phyloP scores from a whole-genome alignment of 2,329 filamentous ascomycete species.

The Pseudogymnoascus sp. region DNA sequence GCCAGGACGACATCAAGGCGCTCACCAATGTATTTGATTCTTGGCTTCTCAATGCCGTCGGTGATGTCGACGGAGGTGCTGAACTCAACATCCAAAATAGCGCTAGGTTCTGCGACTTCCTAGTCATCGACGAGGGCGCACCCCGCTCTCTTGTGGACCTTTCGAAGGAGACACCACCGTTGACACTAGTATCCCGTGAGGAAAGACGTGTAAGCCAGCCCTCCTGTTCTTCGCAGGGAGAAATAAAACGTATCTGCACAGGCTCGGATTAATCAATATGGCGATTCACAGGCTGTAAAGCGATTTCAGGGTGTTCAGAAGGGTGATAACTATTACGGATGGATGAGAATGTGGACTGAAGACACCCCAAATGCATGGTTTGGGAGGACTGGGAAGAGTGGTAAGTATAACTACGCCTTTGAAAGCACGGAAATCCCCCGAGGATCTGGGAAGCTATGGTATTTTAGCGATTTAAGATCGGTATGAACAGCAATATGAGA shows the following conservation, averaged over 20 bases:
- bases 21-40: background rate
- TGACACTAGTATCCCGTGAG: background rate
- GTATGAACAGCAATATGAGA: background rate
- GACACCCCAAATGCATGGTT: background rate
- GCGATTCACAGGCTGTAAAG: background rate
- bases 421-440: background rate
- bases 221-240: background rate
- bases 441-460: background rate
- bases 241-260: background rate
- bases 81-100: background rate
- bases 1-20: background rate
- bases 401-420: background rate
- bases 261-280: background rate
- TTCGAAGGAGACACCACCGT: background rate
- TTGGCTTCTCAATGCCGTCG: background rate
- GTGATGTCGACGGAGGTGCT: background rate
- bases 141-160: background rate
- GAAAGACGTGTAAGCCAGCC: background rate
- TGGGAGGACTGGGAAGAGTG: background rate
- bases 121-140: background rate
- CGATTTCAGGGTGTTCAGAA: background rate
- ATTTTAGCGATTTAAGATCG: background rate
- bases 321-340: background rate
- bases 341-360: background rate
- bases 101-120: slow-evolving; percentile 3